Evolutionary conservation across 164 flowering plant genomes (phyloP), one percentile per base, ranked within the genome.

Genomic region (Chimonanthus salicifolius): DNA sequence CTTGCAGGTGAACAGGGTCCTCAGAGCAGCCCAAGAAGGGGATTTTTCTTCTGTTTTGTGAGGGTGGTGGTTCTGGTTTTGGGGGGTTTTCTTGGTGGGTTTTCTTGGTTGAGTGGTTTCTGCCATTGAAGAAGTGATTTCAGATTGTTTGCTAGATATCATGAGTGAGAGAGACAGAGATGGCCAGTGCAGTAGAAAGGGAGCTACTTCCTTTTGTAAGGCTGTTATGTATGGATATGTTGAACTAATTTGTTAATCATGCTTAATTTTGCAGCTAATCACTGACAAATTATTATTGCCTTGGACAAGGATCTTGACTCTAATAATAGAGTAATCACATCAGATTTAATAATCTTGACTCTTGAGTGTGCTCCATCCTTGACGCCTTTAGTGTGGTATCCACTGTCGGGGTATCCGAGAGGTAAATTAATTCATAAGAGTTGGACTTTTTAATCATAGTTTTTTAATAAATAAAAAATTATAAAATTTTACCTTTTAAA

Each of bases 1-100:
- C 65, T 85, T 92, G 76, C 95, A 90, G 50, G 87, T 78, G 73
- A 88, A 78, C 60, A 94, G 64, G 78, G 85, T 87, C 78, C 86
- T 88, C 11, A 94, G 76, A 54, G 80, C 83, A 20, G 86, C 82
- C 98, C 98, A 93, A 69, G 92, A 87, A 46, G 88, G 85, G 21
- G 85, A 79, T 47, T 79, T 78, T 63, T 54, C 5, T n/a, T 87
- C 84, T 16, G 82, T 20, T 73, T 82, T 83, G 10, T 62, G 73
- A 15, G 80, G 58, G 18, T 60, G 65, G 9, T 78, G 76, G 68
- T 71, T 77, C 18, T 82, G 75, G 44, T 74, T 76, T 71, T 75
- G 64, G 74, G 67, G 76, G 50, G 4, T 79, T 78, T 86, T 75
- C 74, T 79, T 84, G 64, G 65, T 74, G 74, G 83, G 74, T 74